Evolutionary conservation across 148 eudicot species (phyloP), one percentile per base, ranked within the genome.

Genomic region (Cornus kousa): DNA sequence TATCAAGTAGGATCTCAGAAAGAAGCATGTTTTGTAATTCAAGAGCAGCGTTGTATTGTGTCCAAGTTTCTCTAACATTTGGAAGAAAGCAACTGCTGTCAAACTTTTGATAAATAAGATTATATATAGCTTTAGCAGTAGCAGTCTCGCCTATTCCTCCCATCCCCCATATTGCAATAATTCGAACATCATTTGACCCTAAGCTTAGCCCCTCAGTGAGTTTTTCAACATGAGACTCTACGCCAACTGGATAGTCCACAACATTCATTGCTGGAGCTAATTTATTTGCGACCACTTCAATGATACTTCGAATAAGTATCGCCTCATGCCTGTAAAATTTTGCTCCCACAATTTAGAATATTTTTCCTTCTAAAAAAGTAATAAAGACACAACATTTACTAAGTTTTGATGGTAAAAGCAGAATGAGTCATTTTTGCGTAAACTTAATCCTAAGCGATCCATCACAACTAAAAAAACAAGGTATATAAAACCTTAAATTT

Each of bases 81-180:
- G 70, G 40, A 3, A 70, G 2, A 70, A 70, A 70, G 5, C 35
- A 48, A 35, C 77, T 57, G 31, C 65, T 43, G 17, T 74, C 68
- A 62, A 74, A 77, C 37, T 53, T 71, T 20, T 17, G 12, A 33
- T 48, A 23, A 9, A 70, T 59, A 32, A 14, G 48, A 19, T 70
- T 62, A 78, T 69, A 78, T 5, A 60, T 20, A 57, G 48, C 74
- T 70, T 59, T 46, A 23, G 74, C 74, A 35, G 1, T 35, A 0
- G 2, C 37, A 4, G 37, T 35, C 37, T 35, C 1, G 37, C 37
- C 37, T 35, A 55, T 57, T 20, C 77, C 67, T 19, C 77, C 24
- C 31, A 74, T 55, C 35, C 74, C 74, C 73, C 67, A 70, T 33
- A 78, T 60, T 35, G 65, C 75, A 20, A 78, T 24, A 33, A 78